Evolutionary conservation across 257 asterid species (phyloP).

Genomic region (Solanum bulbocastanum): DNA sequence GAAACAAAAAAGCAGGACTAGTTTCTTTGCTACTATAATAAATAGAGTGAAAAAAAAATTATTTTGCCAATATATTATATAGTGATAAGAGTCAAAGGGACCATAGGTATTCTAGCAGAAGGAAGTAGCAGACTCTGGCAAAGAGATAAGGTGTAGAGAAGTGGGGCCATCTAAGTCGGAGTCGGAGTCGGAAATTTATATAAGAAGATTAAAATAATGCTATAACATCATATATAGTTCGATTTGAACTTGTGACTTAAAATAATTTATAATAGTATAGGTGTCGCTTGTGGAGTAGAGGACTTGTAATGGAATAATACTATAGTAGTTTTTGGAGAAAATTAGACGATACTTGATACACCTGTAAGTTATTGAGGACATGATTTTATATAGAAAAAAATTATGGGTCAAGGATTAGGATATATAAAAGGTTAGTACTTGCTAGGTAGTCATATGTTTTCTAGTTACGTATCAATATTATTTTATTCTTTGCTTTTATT

Average conservation of each 20-base stretch:
- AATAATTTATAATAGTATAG: background rate
- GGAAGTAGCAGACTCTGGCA: background rate
- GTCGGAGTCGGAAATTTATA: background rate
- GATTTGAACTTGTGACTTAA: background rate
- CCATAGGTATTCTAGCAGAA: background rate
- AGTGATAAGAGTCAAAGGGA: slow-evolving; percentile 1
- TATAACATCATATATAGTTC: background rate
- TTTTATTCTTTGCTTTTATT: background rate
- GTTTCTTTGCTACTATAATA: background rate
- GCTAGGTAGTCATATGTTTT: background rate
- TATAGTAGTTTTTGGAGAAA: background rate
- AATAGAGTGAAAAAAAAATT: background rate
- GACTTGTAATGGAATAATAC: background rate
- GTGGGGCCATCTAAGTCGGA: background rate
- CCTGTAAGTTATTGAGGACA: background rate
- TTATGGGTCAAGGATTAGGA: background rate
- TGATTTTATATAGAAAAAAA: background rate
- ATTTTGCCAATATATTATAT: background rate
- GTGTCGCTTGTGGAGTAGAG: background rate
- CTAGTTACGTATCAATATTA: background rate
- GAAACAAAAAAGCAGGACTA: background rate
- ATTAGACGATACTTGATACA: background rate
- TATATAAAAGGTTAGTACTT: background rate
- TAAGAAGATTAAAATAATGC: background rate
- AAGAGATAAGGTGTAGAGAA: background rate